These are phyloP conservation scores for Debaryomyces psychrophilus DNA, from an alignment of 1,139 yeast species.

Conservation along the genomic window DNA sequence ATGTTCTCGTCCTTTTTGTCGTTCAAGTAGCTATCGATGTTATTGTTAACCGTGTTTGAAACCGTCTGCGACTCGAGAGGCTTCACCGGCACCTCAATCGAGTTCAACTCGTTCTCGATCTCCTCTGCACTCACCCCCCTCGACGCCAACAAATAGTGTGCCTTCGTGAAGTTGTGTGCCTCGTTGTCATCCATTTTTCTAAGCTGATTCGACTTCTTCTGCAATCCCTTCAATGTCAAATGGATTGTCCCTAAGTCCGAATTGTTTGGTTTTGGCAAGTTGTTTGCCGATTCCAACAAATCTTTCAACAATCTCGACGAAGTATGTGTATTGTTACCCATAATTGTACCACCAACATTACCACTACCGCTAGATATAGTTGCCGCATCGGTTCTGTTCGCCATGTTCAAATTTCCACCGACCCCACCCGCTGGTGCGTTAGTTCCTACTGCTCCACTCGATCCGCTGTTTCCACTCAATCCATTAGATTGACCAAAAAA, in stretches of 20 bases:
- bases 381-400: neutral
- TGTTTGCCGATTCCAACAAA: conserved; percentile 68
- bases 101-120: conserved; percentile 66
- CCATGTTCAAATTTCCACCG: neutral
- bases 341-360: neutral
- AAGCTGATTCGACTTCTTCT: conserved; percentile 65
- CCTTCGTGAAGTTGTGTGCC: conserved; percentile 67
- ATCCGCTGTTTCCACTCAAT: conserved; percentile 2
- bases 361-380: neutral
- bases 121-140: conserved; percentile 90
- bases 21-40: conserved; percentile 60
- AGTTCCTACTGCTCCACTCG: neutral
- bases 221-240: conserved; percentile 76
- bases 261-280: conserved; percentile 62
- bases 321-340: conserved; percentile 5
- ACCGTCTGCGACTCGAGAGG: conserved; percentile 11
- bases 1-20: conserved; percentile 83
- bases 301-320: conserved; percentile 51
- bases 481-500: conserved; percentile 7
- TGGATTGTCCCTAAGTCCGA: conserved; percentile 73
- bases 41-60: conserved; percentile 10
- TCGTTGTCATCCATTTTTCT: conserved; percentile 46
- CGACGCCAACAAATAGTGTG: conserved; percentile 87
- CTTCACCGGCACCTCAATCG: conserved; percentile 30
- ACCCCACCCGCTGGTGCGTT: neutral